Evolutionary conservation across 805 yeast genomes (phyloP).

Genomic region (Blastobotrys muscicola): DNA sequence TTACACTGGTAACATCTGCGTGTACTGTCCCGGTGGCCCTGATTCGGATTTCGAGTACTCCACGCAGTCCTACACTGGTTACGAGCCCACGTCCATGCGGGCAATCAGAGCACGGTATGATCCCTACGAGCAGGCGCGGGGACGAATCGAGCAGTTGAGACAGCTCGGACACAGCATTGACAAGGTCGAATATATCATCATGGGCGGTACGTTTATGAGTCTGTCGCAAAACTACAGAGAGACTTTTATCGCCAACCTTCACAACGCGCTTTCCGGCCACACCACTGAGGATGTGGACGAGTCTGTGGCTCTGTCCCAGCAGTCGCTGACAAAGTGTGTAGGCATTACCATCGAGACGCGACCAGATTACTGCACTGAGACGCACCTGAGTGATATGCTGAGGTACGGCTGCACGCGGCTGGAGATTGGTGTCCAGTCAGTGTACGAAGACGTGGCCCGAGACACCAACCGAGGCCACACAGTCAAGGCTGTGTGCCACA

Average conservation of each 20-base stretch:
- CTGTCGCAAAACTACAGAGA: slow-evolving; percentile 85
- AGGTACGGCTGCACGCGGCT: slow-evolving; percentile 93
- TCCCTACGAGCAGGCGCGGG: slow-evolving; percentile 97
- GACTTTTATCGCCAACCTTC: slow-evolving; percentile 76
- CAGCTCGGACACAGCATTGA: slow-evolving; percentile 95
- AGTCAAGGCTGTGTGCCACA: slow-evolving; percentile 90
- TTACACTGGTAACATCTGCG: slow-evolving; percentile 97
- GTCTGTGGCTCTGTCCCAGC: slow-evolving; percentile 84
- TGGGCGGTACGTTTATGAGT: slow-evolving; percentile 99
- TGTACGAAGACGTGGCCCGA: slow-evolving; percentile 96
- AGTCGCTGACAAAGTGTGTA: slow-evolving; percentile 91
- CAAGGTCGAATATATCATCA: slow-evolving; percentile 92
- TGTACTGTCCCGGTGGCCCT: slow-evolving; percentile 98
- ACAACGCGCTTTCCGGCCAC: slow-evolving; percentile 90
- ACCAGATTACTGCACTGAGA: slow-evolving; percentile 96
- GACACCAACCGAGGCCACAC: slow-evolving; percentile 98
- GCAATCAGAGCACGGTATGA: slow-evolving; percentile 98
- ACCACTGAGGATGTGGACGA: slow-evolving; percentile 83
- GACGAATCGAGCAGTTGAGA: slow-evolving; percentile 90
- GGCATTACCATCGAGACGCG: slow-evolving; percentile 98
- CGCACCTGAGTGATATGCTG: slow-evolving; percentile 92
- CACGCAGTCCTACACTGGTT: slow-evolving; percentile 96
- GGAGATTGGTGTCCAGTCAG: slow-evolving; percentile 95
- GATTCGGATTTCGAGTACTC: slow-evolving; percentile 97
- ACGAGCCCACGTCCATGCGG: slow-evolving; percentile 98